Evolutionary conservation across 1,284 basidiomycete genomes (phyloP), one percentile per base, ranked within the genome.

Genomic region (Papiliotrema nemorosa): DNA sequence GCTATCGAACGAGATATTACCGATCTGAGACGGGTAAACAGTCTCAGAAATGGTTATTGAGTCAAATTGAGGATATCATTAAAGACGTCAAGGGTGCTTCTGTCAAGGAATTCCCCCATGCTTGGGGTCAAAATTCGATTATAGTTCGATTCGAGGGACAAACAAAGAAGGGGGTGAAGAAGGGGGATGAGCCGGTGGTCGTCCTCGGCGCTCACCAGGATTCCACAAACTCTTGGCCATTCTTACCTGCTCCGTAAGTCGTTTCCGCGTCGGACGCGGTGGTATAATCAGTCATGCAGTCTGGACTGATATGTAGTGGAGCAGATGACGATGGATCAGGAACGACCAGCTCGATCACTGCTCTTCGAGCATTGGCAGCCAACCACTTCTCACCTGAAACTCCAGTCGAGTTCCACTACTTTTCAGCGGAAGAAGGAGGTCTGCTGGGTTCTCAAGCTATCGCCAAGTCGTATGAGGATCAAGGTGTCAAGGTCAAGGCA

Each of bases 331-430:
- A 97, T 69, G 94, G 84, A 16, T 91, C 88, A 53, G 96, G 94
- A 49, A 88, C 85, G 25, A 90, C 94, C 52, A 91, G 90, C 14
- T 90, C 94, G 58, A 78, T 98, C 36, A 90, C 94, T 76, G 82
- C 89, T 10, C 90, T 96, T 72, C 84, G 88, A 31, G 86, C 84
- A 2, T 80, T 98, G 52, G 78, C 92, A 57, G 78, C 81, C n/a
- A 80, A 85, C 41, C 82, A 85, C 63, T 97, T 87, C 78, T 80
- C 76, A 20, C 91, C 94, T 21, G 76, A 77, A 16, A 62, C 65
- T 40, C 81, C 88, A 18, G 82, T 97, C 52, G 92, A 97, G 70
- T 94, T 97, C 74, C 92, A 96, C 72, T 98, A 88, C 86, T 97
- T 91, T 72, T 88, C 87, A 47, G 92, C 91, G 42, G 91, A 96